Evolutionary conservation across 257 asterid species (phyloP), one percentile per base, ranked within the genome.

Genomic region (Henckelia pumila): DNA sequence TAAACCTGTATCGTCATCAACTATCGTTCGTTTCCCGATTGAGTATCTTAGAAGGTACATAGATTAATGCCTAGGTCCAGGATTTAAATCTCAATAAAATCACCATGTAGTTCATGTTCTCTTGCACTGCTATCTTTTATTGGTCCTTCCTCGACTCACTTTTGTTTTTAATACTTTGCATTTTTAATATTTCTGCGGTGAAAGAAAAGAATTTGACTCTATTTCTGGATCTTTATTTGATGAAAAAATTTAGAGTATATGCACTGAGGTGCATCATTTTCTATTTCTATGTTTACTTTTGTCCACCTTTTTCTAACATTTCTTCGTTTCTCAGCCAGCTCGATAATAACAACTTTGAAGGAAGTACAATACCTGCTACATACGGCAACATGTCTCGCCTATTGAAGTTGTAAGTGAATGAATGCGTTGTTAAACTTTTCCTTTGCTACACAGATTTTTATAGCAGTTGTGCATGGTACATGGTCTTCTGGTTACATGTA

Each of bases 261-360:
- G 47, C 2, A 61, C 33, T 29, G 24, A 28, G 37, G 47, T 40
- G 49, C 19, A 23, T 50, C 63, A 66, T n/a, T 23, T 37, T 67
- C 57, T 22, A 56, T 7, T 14, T 66, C 56, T 49, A 5, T 47
- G 28, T 64, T 67, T 66, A 64, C 67, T 68, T 35, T 24, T 26
- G 10, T 59, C 59, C 32, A 28, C 44, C 17, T 59, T 22, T 58
- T 16, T 17, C 19, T 61, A n/a, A n/a, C n/a, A n/a, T 63, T 56
- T 58, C 60, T 69, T 70, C 57, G 59, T 68, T 78, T 72, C 74
- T 69, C 92, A 92, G 98, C 70, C 98, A 92, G 74, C 92, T 92
- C 50, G 98, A 92, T 70, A 92, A 89, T 76, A 92, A 92, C 83
- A 76, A 92, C 78, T 85, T 92, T 35, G 77, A 57, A 8, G 96